Evolutionary conservation across 208 protist species (phyloP).

Genomic region (Trypanosoma vivax): DNA sequence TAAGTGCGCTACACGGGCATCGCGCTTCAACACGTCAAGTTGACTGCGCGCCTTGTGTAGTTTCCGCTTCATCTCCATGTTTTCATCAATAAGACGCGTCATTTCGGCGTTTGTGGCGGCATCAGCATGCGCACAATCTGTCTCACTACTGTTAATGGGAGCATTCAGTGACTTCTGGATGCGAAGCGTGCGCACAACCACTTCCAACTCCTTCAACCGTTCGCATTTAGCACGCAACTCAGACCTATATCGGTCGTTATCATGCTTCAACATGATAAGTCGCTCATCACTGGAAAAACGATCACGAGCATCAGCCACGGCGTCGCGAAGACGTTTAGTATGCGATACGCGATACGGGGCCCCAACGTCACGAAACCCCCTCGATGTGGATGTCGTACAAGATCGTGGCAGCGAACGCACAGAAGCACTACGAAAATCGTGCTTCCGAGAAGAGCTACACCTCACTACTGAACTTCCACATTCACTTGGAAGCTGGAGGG

Average conservation of each 20-base stretch:
- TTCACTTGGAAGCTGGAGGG: too few species aligned
- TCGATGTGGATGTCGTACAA: not conserved
- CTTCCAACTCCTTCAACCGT: conserved; percentile 29
- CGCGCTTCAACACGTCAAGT: conserved; percentile 25
- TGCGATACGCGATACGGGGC: conserved; percentile 11
- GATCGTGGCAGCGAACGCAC: not conserved
- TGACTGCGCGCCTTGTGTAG: conserved; percentile 24
- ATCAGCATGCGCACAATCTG: not conserved
- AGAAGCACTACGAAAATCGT: too few species aligned
- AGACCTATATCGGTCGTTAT: conserved; percentile 10
- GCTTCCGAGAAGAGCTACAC: too few species aligned
- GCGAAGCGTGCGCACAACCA: conserved; percentile 28
- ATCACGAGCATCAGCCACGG: conserved; percentile 5
- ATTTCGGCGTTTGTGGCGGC: not conserved
- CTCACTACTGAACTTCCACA: too few species aligned
- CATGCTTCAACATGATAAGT: conserved; percentile 8
- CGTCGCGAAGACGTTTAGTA: conserved; percentile 15
- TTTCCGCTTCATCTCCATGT: conserved; percentile 22
- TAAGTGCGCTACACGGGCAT: conserved; percentile 33
- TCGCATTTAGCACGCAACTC: conserved; percentile 26
- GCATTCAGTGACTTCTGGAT: conserved; percentile 4
- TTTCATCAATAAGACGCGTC: conserved; percentile 9
- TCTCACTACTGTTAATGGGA: not conserved
- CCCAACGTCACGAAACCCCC: not conserved
- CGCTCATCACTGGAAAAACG: conserved; percentile 4